These are phyloP conservation scores for Hyaloscypha variabilis DNA, from an alignment of 495 filamentous ascomycete species.

Conservation along the genomic window DNA sequence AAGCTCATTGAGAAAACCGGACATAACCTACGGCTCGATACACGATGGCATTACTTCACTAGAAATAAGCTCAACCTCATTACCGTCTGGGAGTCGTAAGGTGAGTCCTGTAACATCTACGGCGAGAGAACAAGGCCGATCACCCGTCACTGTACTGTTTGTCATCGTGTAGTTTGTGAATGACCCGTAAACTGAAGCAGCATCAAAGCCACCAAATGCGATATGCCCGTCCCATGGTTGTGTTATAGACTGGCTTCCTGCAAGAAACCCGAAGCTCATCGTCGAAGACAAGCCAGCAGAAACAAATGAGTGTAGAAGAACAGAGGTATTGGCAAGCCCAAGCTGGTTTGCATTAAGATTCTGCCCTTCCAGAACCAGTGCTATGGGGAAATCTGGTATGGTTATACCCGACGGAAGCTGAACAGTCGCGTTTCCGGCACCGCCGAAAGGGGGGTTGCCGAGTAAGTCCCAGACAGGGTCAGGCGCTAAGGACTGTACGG, in stretches of 20 bases:
- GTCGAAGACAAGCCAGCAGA: not conserved
- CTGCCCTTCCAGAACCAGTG: not conserved
- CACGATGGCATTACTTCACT: conserved; percentile 12
- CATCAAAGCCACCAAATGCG: conserved; percentile 12
- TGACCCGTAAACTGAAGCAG: not conserved
- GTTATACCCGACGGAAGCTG: not conserved
- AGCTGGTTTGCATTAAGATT: conserved; percentile 5
- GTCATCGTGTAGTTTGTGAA: conserved; percentile 10
- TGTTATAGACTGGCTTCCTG: conserved; percentile 5
- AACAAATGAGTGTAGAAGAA: conserved; percentile 3
- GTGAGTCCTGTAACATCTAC: not conserved
- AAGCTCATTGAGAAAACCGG: not conserved
- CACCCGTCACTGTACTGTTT: not conserved
- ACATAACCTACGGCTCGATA: conserved; percentile 8
- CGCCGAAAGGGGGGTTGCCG: not conserved
- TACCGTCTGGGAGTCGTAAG: not conserved
- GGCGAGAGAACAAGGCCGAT: not conserved
- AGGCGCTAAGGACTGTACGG: not conserved
- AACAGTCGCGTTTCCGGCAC: not conserved
- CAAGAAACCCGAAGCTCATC: conserved; percentile 1
- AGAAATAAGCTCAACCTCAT: not conserved
- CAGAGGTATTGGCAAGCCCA: conserved; percentile 1
- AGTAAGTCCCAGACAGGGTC: not conserved
- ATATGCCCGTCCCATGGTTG: conserved; percentile 4
- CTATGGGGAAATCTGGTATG: not conserved